phyloP scores from a whole-genome alignment of 768 basidiomycete species.

The Rhizopogon roseolus region DNA sequence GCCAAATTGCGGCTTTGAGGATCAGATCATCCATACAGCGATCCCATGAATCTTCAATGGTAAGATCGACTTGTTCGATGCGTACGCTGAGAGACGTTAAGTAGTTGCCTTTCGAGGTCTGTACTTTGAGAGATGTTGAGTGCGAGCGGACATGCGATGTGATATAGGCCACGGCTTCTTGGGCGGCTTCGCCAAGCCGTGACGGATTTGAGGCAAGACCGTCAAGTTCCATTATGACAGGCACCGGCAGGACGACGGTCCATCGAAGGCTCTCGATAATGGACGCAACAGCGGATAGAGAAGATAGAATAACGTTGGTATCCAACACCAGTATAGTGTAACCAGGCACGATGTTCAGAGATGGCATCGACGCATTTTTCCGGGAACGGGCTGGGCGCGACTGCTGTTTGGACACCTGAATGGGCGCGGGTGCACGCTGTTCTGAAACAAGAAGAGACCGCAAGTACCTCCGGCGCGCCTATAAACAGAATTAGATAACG shows the following conservation, averaged over 20 bases:
- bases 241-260: conserved; percentile 89
- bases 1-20: conserved; percentile 89
- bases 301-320: conserved; percentile 91
- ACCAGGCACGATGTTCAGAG: conserved; percentile 65
- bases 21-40: conserved; percentile 95
- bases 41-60: conserved; percentile 43
- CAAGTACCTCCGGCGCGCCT: conserved; percentile 76
- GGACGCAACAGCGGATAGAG: conserved; percentile 64
- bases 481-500: conserved; percentile 8
- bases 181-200: conserved; percentile 71
- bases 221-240: conserved; percentile 96
- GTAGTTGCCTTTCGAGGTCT: conserved; percentile 94
- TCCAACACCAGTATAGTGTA: conserved; percentile 91
- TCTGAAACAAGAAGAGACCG: conserved; percentile 56
- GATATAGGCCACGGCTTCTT: conserved; percentile 69
- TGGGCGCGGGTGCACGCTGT: conserved; percentile 25
- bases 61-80: conserved; percentile 78
- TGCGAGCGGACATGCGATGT: conserved; percentile 72
- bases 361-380: conserved; percentile 30
- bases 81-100: conserved; percentile 77
- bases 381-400: conserved; percentile 23
- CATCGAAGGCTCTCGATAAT: conserved; percentile 78
- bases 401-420: conserved; percentile 23
- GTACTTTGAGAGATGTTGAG: conserved; percentile 79
- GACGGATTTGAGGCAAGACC: conserved; percentile 68